These are phyloP conservation scores for Geotrichum reessii DNA, from an alignment of 1,139 yeast genomes.

Conservation along the genomic window DNA sequence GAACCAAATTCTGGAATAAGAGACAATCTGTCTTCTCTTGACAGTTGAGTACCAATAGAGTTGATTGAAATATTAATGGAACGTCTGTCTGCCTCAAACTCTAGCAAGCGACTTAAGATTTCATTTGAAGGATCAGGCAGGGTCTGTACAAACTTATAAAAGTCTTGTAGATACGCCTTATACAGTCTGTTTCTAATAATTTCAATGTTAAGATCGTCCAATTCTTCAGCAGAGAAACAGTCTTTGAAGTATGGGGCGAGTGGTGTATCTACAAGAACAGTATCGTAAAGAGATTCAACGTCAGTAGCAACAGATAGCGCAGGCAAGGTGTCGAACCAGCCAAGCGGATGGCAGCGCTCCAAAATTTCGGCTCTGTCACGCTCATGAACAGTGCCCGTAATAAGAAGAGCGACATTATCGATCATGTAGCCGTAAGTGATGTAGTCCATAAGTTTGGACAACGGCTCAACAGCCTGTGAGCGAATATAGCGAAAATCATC, in stretches of 20 bases:
- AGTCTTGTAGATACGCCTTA: conserved; percentile 89
- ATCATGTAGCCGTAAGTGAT: conserved; percentile 97
- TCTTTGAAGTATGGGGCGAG: conserved; percentile 93
- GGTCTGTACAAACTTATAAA: conserved; percentile 58
- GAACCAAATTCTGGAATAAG: conserved; percentile 78
- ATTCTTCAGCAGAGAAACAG: conserved; percentile 85
- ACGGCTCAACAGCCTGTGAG: conserved; percentile 74
- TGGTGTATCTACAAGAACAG: conserved; percentile 96
- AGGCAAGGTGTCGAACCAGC: conserved; percentile 97
- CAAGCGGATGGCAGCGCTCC: conserved; percentile 89
- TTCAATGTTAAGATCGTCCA: conserved; percentile 93
- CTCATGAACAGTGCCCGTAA: conserved; percentile 94
- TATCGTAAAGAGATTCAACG: conserved; percentile 82
- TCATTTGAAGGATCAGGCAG: conserved; percentile 74
- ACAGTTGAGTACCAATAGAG: conserved; percentile 75
- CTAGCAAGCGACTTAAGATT: conserved; percentile 69
- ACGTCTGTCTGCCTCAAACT: conserved; percentile 93
- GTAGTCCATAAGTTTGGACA: conserved; percentile 79
- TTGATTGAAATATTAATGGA: conserved; percentile 86
- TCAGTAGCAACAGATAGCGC: conserved; percentile 93
- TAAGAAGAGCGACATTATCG: conserved; percentile 92
- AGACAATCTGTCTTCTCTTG: conserved; percentile 60
- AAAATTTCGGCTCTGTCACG: conserved; percentile 84
- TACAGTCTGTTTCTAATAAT: conserved; percentile 85
- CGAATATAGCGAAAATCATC: conserved; percentile 81